These are phyloP conservation scores for Ceratobasidium sp. DNA, from an alignment of 1,284 basidiomycete genomes.

Conservation along the genomic window DNA sequence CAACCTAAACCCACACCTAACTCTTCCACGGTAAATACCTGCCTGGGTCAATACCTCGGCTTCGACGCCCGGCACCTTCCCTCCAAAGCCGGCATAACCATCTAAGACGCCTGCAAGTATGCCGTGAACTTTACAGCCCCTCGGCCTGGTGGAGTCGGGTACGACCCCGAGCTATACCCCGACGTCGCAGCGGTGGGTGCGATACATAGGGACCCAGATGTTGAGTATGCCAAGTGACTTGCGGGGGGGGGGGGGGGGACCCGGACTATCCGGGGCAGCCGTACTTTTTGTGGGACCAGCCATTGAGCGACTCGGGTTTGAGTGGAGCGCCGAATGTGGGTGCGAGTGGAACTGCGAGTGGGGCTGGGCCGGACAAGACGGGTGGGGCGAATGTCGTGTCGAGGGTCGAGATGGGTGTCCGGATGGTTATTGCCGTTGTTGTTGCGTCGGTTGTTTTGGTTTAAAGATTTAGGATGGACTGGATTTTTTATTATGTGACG, in stretches of 20 bases:
- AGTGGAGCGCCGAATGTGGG: background rate
- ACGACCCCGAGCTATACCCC: conserved; percentile 60
- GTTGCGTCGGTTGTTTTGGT: background rate
- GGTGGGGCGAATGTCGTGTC: background rate
- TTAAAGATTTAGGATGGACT: background rate
- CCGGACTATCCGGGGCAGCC: conserved; percentile 59
- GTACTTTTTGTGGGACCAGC: conserved; percentile 67
- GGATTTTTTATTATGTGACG: background rate
- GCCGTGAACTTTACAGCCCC: conserved; percentile 61
- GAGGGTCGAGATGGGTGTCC: background rate
- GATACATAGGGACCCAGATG: conserved; percentile 44
- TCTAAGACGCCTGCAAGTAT: conserved; percentile 68
- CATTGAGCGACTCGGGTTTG: conserved; percentile 52
- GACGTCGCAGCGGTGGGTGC: conserved; percentile 51
- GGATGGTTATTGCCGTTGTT: background rate
- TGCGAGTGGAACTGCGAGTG: background rate
- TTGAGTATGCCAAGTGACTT: conserved; percentile 46
- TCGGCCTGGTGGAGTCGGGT: conserved; percentile 55
- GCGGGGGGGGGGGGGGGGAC: conserved; percentile 55
- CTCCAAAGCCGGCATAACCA: conserved; percentile 62
- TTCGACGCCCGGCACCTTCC: conserved; percentile 63
- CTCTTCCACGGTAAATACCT: conserved; percentile 61
- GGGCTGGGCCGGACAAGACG: background rate
- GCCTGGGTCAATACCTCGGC: conserved; percentile 63
- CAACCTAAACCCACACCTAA: background rate